phyloP scores from a whole-genome alignment of 257 asterid genomes.

The Phtheirospermum japonicum region DNA sequence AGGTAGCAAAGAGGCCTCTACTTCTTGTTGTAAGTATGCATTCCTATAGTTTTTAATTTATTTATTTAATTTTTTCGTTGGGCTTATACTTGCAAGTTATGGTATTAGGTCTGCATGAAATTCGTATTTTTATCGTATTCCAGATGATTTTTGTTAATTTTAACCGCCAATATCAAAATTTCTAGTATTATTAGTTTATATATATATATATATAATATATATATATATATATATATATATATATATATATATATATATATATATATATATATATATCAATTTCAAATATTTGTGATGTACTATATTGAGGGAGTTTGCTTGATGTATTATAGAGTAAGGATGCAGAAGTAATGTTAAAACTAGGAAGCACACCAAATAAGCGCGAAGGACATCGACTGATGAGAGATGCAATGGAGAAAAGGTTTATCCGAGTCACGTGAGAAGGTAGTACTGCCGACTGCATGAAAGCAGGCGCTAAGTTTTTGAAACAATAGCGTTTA shows the following conservation, averaged over 20 bases:
- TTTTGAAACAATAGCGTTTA: too few species aligned
- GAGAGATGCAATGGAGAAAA: slow-evolving; percentile 99
- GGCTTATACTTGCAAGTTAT: not conserved
- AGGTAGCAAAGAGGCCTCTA: slow-evolving; percentile 97
- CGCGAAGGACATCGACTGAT: slow-evolving; percentile 90
- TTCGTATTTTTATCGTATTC: slow-evolving; percentile 4
- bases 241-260: too few species aligned
- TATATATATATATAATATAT: too few species aligned
- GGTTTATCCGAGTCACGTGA: slow-evolving; percentile 82
- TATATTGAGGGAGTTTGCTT: slow-evolving; percentile 24
- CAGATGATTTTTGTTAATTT: not conserved
- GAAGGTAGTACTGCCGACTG: too few species aligned
- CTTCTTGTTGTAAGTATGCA: slow-evolving; percentile 81
- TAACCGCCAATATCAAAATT: not conserved
- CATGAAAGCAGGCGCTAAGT: too few species aligned
- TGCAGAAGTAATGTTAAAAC: slow-evolving; percentile 95
- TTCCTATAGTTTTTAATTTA: not conserved
- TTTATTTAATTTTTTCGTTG: not conserved
- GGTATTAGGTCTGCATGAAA: not conserved
- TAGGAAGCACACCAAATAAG: slow-evolving; percentile 93
- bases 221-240: too few species aligned
- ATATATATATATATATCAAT: too few species aligned
- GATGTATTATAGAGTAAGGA: slow-evolving; percentile 80
- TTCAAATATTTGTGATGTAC: slow-evolving; percentile 13
- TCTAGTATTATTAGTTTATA: slow-evolving; percentile 4